Evolutionary conservation across 371 early-diverging fungal species (phyloP).

Genomic region (Parasitella parasitica): DNA sequence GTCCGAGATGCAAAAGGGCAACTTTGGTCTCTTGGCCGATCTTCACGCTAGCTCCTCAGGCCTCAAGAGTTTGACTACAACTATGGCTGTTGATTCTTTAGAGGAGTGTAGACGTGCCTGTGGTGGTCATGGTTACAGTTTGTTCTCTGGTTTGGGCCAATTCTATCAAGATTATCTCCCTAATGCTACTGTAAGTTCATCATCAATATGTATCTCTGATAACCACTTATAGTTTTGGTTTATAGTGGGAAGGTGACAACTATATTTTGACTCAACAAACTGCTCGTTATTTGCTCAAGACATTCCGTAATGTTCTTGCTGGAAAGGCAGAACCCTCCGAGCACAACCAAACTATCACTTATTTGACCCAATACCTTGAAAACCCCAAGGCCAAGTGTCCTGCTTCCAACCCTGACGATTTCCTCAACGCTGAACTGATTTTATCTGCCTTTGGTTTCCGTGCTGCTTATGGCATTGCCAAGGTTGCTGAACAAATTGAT

Average conservation of each 20-base stretch:
- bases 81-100: slow-evolving; percentile 73
- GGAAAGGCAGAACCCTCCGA: slow-evolving; percentile 53
- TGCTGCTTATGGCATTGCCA: slow-evolving; percentile 58
- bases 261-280: slow-evolving; percentile 78
- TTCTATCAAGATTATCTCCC: slow-evolving; percentile 66
- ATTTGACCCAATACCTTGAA: slow-evolving; percentile 51
- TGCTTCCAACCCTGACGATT: slow-evolving; percentile 45
- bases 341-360: slow-evolving; percentile 54
- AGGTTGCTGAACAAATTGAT: slow-evolving; percentile 58
- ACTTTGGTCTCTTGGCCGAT: slow-evolving; percentile 66
- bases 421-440: slow-evolving; percentile 60
- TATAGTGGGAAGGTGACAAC: slow-evolving; percentile 78
- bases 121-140: slow-evolving; percentile 86
- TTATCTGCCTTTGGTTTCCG: slow-evolving; percentile 69
- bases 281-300: slow-evolving; percentile 66
- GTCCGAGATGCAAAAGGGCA: slow-evolving; percentile 54
- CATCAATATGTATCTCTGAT: too few species aligned
- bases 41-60: slow-evolving; percentile 86
- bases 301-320: slow-evolving; percentile 49
- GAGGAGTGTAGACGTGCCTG: slow-evolving; percentile 74
- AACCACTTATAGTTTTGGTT: slow-evolving; percentile 1
- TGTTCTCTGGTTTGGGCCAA: slow-evolving; percentile 75
- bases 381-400: slow-evolving; percentile 57
- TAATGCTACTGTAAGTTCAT: slow-evolving; percentile 62
- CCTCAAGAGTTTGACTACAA: slow-evolving; percentile 80